Evolutionary conservation across 1,139 yeast species (phyloP).

Genomic region (Ogataea hybrid): DNA sequence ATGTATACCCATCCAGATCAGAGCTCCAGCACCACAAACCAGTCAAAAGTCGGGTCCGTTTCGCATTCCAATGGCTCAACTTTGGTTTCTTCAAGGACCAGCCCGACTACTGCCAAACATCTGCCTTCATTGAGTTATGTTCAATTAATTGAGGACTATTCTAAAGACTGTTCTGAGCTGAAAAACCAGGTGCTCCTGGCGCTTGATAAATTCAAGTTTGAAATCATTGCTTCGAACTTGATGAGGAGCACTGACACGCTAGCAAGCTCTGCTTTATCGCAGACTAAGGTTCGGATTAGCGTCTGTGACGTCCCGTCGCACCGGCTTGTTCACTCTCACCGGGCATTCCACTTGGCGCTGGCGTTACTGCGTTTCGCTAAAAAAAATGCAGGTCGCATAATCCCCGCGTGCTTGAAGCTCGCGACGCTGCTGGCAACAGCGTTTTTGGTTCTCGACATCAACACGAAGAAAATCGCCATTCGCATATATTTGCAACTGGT

Average conservation of each 20-base stretch:
- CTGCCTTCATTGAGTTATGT: not conserved
- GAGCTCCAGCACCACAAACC: slow-evolving; percentile 2
- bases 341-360: slow-evolving; percentile 19
- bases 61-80: not conserved
- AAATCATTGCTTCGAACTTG: slow-evolving; percentile 25
- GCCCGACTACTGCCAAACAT: not conserved
- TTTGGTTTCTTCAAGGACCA: not conserved
- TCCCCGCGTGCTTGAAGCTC: slow-evolving; percentile 5
- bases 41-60: not conserved
- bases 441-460: slow-evolving; percentile 15
- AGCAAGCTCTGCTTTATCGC: not conserved
- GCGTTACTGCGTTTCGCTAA: slow-evolving; percentile 19
- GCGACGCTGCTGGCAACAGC: slow-evolving; percentile 14
- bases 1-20: slow-evolving; percentile 2
- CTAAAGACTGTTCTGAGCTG: not conserved
- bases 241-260: slow-evolving; percentile 13
- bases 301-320: slow-evolving; percentile 21
- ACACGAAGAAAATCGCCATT: slow-evolving; percentile 17
- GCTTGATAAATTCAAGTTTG: slow-evolving; percentile 29
- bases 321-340: slow-evolving; percentile 23
- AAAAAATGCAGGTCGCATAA: slow-evolving; percentile 4
- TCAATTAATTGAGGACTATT: slow-evolving; percentile 8
- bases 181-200: slow-evolving; percentile 7
- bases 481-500: slow-evolving; percentile 17
- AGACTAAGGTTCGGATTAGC: slow-evolving; percentile 14